These are phyloP conservation scores for Amyloporia xantha DNA, from an alignment of 768 basidiomycete genomes.

Conservation along the genomic window DNA sequence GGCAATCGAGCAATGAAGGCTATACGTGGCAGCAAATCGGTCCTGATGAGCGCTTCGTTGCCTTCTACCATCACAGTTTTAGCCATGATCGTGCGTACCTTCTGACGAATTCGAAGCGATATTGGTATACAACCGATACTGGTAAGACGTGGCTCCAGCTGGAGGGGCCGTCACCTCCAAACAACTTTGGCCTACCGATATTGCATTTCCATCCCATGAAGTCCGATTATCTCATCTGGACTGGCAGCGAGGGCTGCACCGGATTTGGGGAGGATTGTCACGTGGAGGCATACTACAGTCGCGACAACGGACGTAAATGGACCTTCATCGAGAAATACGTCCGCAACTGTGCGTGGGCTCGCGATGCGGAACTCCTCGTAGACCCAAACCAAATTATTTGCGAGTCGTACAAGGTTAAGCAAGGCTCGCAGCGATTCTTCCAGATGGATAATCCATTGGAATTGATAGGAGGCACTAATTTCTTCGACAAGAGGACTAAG, in stretches of 20 bases:
- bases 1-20: conserved; percentile 96
- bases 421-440: conserved; percentile 66
- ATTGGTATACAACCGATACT: conserved; percentile 78
- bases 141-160: conserved; percentile 64
- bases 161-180: conserved; percentile 64
- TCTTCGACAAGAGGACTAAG: conserved; percentile 62
- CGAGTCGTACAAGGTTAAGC: conserved; percentile 80
- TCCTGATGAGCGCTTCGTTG: conserved; percentile 61
- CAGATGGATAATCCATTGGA: conserved; percentile 58
- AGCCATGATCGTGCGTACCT: conserved; percentile 81
- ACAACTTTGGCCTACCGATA: conserved; percentile 66
- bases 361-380: conserved; percentile 68
- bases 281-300: conserved; percentile 67
- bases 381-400: conserved; percentile 89
- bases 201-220: conserved; percentile 80
- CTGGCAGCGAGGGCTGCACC: conserved; percentile 66
- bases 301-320: conserved; percentile 79
- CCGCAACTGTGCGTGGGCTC: conserved; percentile 86
- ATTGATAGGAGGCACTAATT: conserved; percentile 70
- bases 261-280: conserved; percentile 49
- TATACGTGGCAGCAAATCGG: conserved; percentile 76
- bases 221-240: conserved; percentile 86
- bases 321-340: conserved; percentile 76
- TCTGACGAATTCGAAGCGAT: conserved; percentile 58
- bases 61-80: conserved; percentile 83